Evolutionary conservation across 495 filamentous ascomycete species (phyloP).

Genomic region (Daldinia childiae): DNA sequence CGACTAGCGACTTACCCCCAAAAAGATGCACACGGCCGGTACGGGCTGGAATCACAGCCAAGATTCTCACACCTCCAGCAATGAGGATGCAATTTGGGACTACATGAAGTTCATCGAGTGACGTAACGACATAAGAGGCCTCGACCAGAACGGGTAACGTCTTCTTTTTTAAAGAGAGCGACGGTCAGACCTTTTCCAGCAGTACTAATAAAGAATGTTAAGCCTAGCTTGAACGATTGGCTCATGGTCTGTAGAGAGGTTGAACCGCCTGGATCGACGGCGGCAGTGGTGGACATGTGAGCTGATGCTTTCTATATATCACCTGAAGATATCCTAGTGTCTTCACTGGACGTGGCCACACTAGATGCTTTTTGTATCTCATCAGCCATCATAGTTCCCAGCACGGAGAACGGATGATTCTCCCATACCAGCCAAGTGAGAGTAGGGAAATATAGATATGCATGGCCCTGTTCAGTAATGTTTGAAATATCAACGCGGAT

Average conservation of each 20-base stretch:
- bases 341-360: not conserved
- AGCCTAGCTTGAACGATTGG: constrained; percentile 11
- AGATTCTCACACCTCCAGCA: constrained; percentile 45
- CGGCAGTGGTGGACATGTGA: not conserved
- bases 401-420: constrained; percentile 59
- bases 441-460: constrained; percentile 55
- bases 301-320: constrained; percentile 11
- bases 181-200: constrained; percentile 10
- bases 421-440: constrained; percentile 53
- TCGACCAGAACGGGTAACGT: constrained; percentile 32
- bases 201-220: constrained; percentile 37
- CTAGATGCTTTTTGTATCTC: not conserved
- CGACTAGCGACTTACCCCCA: constrained; percentile 38
- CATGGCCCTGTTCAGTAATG: constrained; percentile 47
- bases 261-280: not conserved
- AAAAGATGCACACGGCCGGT: constrained; percentile 30
- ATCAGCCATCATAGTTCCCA: constrained; percentile 19
- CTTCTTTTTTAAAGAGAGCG: constrained; percentile 6
- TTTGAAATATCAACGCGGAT: constrained; percentile 50
- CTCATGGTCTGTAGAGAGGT: not conserved
- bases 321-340: not conserved
- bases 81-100: constrained; percentile 36
- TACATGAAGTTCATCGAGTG: constrained; percentile 14
- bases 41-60: constrained; percentile 20
- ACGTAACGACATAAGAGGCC: constrained; percentile 23